These are phyloP conservation scores for Vigna trinervia DNA, from an alignment of 306 rosid species.

Conservation along the genomic window DNA sequence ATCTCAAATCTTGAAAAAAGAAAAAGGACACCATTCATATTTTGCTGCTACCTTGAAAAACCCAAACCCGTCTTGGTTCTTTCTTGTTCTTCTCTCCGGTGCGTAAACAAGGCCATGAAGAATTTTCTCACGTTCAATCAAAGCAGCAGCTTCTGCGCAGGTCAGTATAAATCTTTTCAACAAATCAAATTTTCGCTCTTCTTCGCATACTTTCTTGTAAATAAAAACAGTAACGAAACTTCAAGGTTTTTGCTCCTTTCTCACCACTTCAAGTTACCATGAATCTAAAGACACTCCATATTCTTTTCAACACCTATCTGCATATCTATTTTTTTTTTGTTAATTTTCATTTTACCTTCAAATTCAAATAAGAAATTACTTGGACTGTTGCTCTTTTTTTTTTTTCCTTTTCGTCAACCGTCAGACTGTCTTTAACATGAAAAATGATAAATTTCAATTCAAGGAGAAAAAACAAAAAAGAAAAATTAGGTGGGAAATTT, in stretches of 20 bases:
- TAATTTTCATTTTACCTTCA: neutral
- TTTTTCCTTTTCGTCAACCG: neutral
- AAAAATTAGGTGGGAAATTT: no score
- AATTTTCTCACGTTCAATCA: neutral
- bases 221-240: neutral
- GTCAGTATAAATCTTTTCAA: neutral
- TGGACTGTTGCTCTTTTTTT: no score
- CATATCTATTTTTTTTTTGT: no score
- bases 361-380: neutral
- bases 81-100: neutral
- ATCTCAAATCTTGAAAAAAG: neutral
- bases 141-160: constrained; percentile 5
- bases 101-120: neutral
- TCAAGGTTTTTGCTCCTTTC: neutral
- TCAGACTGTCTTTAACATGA: neutral
- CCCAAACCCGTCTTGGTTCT: neutral
- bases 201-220: neutral
- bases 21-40: neutral
- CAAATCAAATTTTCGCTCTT: constrained; percentile 6
- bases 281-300: neutral
- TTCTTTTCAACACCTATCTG: no score
- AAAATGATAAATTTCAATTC: neutral
- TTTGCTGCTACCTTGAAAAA: neutral
- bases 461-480: no score
- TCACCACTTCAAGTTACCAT: neutral